These are phyloP conservation scores for Neocatenulostroma microsporum DNA, from an alignment of 2,329 filamentous ascomycete genomes.

Conservation along the genomic window DNA sequence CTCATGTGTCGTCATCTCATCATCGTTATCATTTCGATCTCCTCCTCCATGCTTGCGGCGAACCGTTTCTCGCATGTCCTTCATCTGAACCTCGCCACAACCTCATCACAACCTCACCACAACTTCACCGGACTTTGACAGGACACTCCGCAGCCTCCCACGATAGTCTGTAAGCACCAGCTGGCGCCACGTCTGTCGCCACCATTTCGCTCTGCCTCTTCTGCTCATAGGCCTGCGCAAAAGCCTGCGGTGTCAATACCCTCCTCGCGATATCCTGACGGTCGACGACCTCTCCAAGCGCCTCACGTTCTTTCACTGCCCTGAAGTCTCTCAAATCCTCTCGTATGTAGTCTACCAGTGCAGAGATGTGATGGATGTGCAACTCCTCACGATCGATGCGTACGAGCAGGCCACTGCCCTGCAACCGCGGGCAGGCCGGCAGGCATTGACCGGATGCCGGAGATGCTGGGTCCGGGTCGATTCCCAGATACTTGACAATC, in stretches of 20 bases:
- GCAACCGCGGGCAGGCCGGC: too few species aligned
- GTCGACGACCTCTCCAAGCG: background rate
- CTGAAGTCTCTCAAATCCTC: background rate
- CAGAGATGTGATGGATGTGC: background rate
- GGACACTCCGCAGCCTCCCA: too few species aligned
- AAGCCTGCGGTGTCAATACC: background rate
- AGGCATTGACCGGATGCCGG: background rate
- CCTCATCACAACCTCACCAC: too few species aligned
- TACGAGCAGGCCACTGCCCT: too few species aligned
- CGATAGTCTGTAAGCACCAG: too few species aligned
- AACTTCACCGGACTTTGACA: too few species aligned
- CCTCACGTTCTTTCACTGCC: background rate
- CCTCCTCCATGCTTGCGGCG: too few species aligned
- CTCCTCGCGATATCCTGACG: background rate
- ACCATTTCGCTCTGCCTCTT: background rate
- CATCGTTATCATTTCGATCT: too few species aligned
- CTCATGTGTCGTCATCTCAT: too few species aligned
- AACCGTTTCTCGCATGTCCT: too few species aligned
- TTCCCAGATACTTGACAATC: background rate
- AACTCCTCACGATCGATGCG: background rate
- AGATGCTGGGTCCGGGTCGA: background rate
- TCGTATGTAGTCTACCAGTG: background rate
- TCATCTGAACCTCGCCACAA: too few species aligned
- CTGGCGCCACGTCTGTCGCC: too few species aligned
- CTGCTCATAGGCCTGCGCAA: background rate